Conservation (phyloP, 2,329 filamentous ascomycete species). For the Aspergillus floridensis region DNA sequence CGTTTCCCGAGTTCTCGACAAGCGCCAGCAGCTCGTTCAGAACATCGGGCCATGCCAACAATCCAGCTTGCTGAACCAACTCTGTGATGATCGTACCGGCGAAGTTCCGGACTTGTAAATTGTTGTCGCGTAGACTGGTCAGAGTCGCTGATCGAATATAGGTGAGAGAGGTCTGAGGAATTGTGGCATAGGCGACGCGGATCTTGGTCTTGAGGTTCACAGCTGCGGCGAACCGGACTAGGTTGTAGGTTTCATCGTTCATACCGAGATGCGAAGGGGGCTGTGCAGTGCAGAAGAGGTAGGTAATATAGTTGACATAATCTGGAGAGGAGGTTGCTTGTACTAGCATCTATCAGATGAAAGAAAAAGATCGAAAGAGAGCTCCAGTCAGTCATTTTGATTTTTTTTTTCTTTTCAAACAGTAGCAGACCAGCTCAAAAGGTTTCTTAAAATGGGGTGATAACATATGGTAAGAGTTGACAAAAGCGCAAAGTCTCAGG, state of each 20-base stretch:
- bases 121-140: conserved; percentile 75
- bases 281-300: conserved; percentile 73
- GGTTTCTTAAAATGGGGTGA: conserved; percentile 3
- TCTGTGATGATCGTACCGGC: conserved; percentile 94
- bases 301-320: conserved; percentile 95
- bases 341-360: conserved; percentile 71
- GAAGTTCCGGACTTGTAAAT: conserved; percentile 78
- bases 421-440: conserved; percentile 1
- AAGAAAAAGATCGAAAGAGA: conserved; percentile 2
- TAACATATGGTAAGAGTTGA: background rate
- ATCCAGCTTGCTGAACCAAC: conserved; percentile 76
- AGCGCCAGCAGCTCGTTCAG: conserved; percentile 78
- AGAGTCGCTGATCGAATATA: conserved; percentile 80
- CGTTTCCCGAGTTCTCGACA: conserved; percentile 70
- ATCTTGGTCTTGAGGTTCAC: conserved; percentile 97
- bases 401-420: conserved; percentile 4
- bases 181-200: conserved; percentile 69
- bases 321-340: conserved; percentile 87
- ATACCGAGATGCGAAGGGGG: conserved; percentile 54
- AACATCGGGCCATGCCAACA: conserved; percentile 88
- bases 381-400: conserved; percentile 18
- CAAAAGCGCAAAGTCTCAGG: background rate
- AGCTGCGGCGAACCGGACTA: conserved; percentile 81
- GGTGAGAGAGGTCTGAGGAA: conserved; percentile 68
- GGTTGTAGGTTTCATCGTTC: conserved; percentile 64